phyloP scores from a whole-genome alignment of 2,329 filamentous ascomycete species.

The Beauveria caledonica region DNA sequence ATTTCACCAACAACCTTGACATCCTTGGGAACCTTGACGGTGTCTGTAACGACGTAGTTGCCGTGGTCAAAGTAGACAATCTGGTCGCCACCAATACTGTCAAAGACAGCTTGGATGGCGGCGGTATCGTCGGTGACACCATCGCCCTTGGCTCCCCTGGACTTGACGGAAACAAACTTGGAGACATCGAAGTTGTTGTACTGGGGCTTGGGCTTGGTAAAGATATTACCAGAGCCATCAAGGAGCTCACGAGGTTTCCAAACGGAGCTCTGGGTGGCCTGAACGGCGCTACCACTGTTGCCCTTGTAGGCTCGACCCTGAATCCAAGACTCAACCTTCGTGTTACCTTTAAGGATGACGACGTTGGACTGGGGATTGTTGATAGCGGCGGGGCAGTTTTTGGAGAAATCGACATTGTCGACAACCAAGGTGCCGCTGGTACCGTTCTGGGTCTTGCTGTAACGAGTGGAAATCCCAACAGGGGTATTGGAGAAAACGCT shows the following conservation, averaged over 20 bases:
- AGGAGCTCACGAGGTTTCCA: slow-evolving; percentile 62
- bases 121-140: slow-evolving; percentile 80
- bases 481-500: slow-evolving; percentile 68
- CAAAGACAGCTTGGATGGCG: slow-evolving; percentile 70
- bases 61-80: slow-evolving; percentile 71
- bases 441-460: slow-evolving; percentile 49
- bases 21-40: slow-evolving; percentile 65
- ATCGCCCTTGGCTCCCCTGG: slow-evolving; percentile 77
- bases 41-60: slow-evolving; percentile 61
- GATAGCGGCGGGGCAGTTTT: slow-evolving; percentile 60
- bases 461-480: slow-evolving; percentile 64
- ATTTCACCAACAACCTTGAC: slow-evolving; percentile 86
- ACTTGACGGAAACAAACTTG: slow-evolving; percentile 76
- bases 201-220: slow-evolving; percentile 81
- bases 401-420: slow-evolving; percentile 79
- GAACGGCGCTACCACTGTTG: slow-evolving; percentile 43
- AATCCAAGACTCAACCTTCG: slow-evolving; percentile 61
- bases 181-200: slow-evolving; percentile 62
- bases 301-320: slow-evolving; percentile 69
- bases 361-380: slow-evolving; percentile 45
- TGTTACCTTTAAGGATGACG: slow-evolving; percentile 60
- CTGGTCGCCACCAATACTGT: slow-evolving; percentile 54
- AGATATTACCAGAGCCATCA: slow-evolving; percentile 56
- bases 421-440: slow-evolving; percentile 78
- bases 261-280: slow-evolving; percentile 46